phyloP scores from a whole-genome alignment of 441 rosid species.

The Metrosideros polymorpha region DNA sequence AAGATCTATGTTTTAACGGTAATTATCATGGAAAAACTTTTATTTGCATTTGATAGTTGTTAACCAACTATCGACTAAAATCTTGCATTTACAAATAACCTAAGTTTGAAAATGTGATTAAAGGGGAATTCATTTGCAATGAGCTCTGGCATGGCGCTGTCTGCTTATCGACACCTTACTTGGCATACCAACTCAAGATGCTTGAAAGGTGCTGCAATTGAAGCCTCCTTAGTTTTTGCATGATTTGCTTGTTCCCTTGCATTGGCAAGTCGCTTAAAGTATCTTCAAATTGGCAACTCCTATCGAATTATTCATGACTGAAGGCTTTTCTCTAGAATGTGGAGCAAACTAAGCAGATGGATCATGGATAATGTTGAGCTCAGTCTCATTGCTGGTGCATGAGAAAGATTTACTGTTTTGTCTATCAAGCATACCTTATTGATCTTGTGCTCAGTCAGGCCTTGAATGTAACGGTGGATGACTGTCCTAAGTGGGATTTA shows the following conservation, averaged over 20 bases:
- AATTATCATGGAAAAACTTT: neutral
- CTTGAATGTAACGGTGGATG: neutral
- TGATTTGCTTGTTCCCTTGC: neutral
- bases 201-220: neutral
- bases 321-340: neutral
- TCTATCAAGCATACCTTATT: neutral
- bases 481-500: neutral
- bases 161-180: neutral
- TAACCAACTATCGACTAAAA: neutral
- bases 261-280: neutral
- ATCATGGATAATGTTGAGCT: neutral
- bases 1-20: neutral
- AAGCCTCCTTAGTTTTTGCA: neutral
- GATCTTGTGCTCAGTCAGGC: neutral
- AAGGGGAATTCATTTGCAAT: neutral
- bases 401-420: neutral
- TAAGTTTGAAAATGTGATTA: neutral
- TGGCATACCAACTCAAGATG: neutral
- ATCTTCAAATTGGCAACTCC: neutral
- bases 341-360: neutral
- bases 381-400: neutral
- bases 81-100: neutral
- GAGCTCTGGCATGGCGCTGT: neutral
- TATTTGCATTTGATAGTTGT: neutral
- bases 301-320: neutral